Evolutionary conservation across 208 protist genomes (phyloP).

Genomic region (Crithidia sp.): DNA sequence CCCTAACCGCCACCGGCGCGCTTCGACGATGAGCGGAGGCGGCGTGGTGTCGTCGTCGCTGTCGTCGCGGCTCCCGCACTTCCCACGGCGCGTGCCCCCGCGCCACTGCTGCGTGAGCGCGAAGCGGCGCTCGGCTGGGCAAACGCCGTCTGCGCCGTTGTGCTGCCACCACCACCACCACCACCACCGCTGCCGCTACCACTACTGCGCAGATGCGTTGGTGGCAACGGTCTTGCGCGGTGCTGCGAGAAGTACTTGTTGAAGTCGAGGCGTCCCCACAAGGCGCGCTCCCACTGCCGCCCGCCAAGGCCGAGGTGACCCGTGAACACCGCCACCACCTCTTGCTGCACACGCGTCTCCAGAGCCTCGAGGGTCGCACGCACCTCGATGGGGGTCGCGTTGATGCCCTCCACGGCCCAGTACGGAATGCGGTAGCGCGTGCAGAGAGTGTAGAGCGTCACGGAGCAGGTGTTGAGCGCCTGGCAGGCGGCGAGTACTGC

Average conservation of each 20-base stretch:
- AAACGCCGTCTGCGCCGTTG: neutral
- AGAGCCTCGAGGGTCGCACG: slow-evolving; percentile 64
- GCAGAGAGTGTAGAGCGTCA: slow-evolving; percentile 69
- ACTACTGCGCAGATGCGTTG: slow-evolving; percentile 2
- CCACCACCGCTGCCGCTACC: neutral
- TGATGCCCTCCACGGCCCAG: slow-evolving; percentile 72
- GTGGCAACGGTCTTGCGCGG: slow-evolving; percentile 1
- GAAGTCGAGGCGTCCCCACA: slow-evolving; percentile 86
- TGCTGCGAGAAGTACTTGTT: slow-evolving; percentile 68
- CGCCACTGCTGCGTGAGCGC: slow-evolving; percentile 3
- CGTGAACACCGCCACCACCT: slow-evolving; percentile 66
- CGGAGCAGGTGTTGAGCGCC: slow-evolving; percentile 38
- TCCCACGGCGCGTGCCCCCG: neutral
- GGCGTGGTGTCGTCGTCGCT: slow-evolving; percentile 7
- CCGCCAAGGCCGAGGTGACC: slow-evolving; percentile 58
- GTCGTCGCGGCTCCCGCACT: neutral
- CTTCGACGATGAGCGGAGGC: slow-evolving; percentile 4
- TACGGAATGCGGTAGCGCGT: slow-evolving; percentile 66
- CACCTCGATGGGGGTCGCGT: slow-evolving; percentile 70
- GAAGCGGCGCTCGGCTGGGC: neutral
- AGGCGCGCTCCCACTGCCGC: slow-evolving; percentile 58
- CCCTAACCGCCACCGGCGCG: neutral
- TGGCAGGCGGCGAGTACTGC: slow-evolving; percentile 55
- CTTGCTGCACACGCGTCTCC: slow-evolving; percentile 68
- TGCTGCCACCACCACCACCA: neutral